A percentile compares a stretch with the other conserved stretches of the same genome.
Evolutionary conservation across 78 protist species (phyloP).

Genomic region (Dictyostelium citrinum): DNA sequence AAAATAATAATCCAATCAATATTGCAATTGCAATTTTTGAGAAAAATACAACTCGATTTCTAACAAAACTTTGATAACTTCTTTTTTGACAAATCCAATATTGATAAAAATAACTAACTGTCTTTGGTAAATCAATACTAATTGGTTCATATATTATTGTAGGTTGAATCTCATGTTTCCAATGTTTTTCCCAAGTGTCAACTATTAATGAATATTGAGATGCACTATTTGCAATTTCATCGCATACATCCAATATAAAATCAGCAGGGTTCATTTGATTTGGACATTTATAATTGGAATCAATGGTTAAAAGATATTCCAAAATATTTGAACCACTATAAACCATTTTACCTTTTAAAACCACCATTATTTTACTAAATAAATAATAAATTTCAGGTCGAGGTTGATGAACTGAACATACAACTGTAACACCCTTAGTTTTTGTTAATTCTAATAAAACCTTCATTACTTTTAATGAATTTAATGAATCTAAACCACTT

Average conservation of each 20-base stretch:
- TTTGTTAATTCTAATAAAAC: background rate
- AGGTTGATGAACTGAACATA: slow-evolving; percentile 65
- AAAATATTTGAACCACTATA: slow-evolving; percentile 32
- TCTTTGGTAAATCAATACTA: background rate
- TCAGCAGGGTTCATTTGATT: slow-evolving; percentile 56
- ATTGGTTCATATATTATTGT: background rate
- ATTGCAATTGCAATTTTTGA: background rate
- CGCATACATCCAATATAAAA: slow-evolving; percentile 4
- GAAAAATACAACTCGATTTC: background rate
- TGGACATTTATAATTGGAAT: slow-evolving; percentile 18
- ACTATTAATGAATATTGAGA: background rate
- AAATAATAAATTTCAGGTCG: slow-evolving; percentile 16
- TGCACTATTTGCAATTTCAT: background rate
- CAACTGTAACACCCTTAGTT: slow-evolving; percentile 56
- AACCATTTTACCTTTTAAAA: slow-evolving; percentile 22
- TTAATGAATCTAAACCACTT: slow-evolving; percentile 53
- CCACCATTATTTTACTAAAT: slow-evolving; percentile 14
- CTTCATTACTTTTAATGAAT: slow-evolving; percentile 4
- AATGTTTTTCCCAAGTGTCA: background rate
- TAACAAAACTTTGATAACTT: background rate
- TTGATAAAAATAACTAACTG: background rate
- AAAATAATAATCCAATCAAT: slow-evolving; percentile 3
- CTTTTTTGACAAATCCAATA: background rate
- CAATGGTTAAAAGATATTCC: background rate
- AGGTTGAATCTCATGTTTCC: background rate